Percentiles rank a stretch among this genome's conserved stretches.
These are phyloP conservation scores for Fusarium devonianum DNA, from an alignment of 2,329 filamentous ascomycete genomes.

Conservation along the genomic window DNA sequence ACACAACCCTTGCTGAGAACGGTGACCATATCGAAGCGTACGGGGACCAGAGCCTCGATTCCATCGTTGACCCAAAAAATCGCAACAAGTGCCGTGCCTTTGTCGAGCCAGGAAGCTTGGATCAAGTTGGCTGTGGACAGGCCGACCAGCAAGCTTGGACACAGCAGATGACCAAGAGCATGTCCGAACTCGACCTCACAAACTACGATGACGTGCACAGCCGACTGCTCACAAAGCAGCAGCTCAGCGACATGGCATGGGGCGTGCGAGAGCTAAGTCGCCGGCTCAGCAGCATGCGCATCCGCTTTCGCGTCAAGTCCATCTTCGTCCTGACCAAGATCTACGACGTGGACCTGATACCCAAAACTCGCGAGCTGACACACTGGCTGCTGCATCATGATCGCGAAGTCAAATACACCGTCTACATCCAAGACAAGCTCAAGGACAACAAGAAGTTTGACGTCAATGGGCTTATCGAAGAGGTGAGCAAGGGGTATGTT, in stretches of 20 bases:
- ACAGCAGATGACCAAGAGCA: constrained; percentile 53
- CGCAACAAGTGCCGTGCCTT: constrained; percentile 41
- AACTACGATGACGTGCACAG: constrained; percentile 56
- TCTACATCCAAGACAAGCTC: constrained; percentile 84
- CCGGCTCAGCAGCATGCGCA: constrained; percentile 79
- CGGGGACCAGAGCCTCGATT: constrained; percentile 29
- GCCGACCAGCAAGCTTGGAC: constrained; percentile 65
- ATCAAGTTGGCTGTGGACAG: constrained; percentile 57
- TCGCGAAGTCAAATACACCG: constrained; percentile 71
- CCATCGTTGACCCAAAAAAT: constrained; percentile 34
- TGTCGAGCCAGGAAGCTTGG: constrained; percentile 52
- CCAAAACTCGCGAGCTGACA: constrained; percentile 77
- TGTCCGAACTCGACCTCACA: constrained; percentile 51
- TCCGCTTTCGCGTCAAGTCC: constrained; percentile 81
- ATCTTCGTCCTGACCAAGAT: constrained; percentile 92
- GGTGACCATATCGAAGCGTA: constrained; percentile 22
- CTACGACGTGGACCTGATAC: constrained; percentile 82
- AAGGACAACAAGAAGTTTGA: constrained; percentile 77
- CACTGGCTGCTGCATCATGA: constrained; percentile 82
- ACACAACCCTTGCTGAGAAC: constrained; percentile 19
- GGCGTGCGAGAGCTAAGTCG: constrained; percentile 91
- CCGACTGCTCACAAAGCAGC: constrained; percentile 90
- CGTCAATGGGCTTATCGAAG: constrained; percentile 69
- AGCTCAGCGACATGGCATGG: constrained; percentile 96
- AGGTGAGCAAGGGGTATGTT: constrained; percentile 58